phyloP scores from a whole-genome alignment of 331 rosid species.

The Telfairia occidentalis region DNA sequence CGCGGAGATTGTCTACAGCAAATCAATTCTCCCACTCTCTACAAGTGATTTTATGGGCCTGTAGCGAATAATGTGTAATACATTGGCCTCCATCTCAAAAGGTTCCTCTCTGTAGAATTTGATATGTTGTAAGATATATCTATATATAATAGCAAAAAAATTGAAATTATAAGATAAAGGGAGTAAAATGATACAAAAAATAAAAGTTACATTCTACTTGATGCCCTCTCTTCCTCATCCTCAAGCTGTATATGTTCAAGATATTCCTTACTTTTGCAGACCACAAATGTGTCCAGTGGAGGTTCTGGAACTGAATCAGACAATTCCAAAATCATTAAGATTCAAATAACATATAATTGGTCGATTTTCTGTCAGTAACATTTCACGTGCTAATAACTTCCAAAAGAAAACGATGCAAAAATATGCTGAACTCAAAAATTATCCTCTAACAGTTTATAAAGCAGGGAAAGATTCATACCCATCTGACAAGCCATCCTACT shows the following conservation, averaged over 20 bases:
- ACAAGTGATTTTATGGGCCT: conserved; percentile 38
- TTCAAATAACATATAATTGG: not conserved
- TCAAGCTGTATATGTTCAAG: conserved; percentile 78
- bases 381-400: not conserved
- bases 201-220: conserved; percentile 51
- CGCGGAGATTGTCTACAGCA: conserved; percentile 11
- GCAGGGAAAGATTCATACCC: not conserved
- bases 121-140: not conserved
- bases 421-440: not conserved
- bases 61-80: conserved; percentile 37
- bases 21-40: conserved; percentile 37
- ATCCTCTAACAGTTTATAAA: not conserved
- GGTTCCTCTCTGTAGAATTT: conserved; percentile 38
- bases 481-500: not conserved
- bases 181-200: not conserved
- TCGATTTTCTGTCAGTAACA: not conserved
- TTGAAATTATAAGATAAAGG: not conserved
- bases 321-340: not conserved
- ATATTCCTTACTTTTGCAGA: conserved; percentile 73
- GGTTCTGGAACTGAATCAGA: conserved; percentile 63
- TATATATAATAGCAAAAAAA: not conserved
- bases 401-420: not conserved
- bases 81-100: conserved; percentile 86
- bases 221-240: conserved; percentile 63
- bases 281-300: conserved; percentile 64